These are phyloP conservation scores for Pseudogymnoascus sp. DNA, from an alignment of 2,329 filamentous ascomycete species.

Conservation along the genomic window DNA sequence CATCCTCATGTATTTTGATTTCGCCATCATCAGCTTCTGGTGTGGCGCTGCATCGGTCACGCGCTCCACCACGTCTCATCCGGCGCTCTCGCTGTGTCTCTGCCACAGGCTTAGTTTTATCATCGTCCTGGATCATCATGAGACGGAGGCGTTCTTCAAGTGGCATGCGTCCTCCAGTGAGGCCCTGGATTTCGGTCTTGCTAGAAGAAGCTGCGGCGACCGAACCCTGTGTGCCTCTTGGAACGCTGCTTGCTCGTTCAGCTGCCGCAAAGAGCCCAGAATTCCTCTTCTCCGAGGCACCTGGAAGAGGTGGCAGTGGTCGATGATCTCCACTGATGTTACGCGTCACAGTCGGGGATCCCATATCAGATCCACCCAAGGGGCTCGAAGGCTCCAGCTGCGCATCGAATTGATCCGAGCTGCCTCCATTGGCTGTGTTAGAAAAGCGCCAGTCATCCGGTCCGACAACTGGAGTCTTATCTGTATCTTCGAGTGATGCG, in stretches of 20 bases:
- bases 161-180: constrained; percentile 69
- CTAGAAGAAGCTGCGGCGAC: constrained; percentile 58
- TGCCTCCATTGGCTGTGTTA: constrained; percentile 35
- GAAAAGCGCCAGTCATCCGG: constrained; percentile 92
- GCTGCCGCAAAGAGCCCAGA: constrained; percentile 59
- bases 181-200: constrained; percentile 71
- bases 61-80: constrained; percentile 53
- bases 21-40: constrained; percentile 25
- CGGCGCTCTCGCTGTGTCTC: constrained; percentile 62
- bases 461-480: constrained; percentile 95
- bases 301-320: constrained; percentile 80
- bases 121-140: constrained; percentile 76
- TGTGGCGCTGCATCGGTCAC: constrained; percentile 34
- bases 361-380: constrained; percentile 33
- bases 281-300: constrained; percentile 36
- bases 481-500: constrained; percentile 86
- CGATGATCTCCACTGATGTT: constrained; percentile 74
- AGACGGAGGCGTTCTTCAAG: constrained; percentile 78
- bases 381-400: constrained; percentile 46
- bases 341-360: constrained; percentile 31
- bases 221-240: constrained; percentile 64
- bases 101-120: constrained; percentile 47
- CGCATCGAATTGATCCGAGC: constrained; percentile 16
- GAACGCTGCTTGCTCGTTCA: constrained; percentile 60
- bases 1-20: constrained; percentile 42